phyloP scores from a whole-genome alignment of 768 basidiomycete species.

The Pisolithus microcarpus region DNA sequence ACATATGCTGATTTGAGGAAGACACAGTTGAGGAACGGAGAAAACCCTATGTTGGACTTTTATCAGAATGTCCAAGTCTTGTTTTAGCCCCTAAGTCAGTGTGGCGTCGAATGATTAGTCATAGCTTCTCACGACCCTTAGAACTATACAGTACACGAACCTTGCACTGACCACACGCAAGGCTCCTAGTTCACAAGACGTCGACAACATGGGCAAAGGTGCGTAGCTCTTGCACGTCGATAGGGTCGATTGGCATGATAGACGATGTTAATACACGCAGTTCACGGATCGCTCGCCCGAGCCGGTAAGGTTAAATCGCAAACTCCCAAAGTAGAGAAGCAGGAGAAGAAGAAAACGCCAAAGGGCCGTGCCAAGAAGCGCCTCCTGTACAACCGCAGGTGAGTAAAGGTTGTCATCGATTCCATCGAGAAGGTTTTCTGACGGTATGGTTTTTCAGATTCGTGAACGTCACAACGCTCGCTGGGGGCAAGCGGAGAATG shows the following conservation, averaged over 20 bases:
- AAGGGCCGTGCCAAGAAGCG: slow-evolving; percentile 99
- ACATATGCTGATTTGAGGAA: slow-evolving; percentile 70
- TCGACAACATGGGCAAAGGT: slow-evolving; percentile 77
- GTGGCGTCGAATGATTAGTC: slow-evolving; percentile 1
- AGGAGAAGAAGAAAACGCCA: slow-evolving; percentile 98
- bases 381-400: slow-evolving; percentile 89
- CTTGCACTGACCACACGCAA: slow-evolving; percentile 18
- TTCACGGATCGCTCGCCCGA: slow-evolving; percentile 99
- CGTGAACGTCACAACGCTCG: slow-evolving; percentile 87
- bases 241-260: not conserved
- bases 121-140: slow-evolving; percentile 31
- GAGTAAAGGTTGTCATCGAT: slow-evolving; percentile 25
- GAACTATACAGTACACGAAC: slow-evolving; percentile 38
- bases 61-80: slow-evolving; percentile 93
- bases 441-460: slow-evolving; percentile 42
- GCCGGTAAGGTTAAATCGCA: slow-evolving; percentile 99
- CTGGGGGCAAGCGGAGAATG: slow-evolving; percentile 94
- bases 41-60: slow-evolving; percentile 83
- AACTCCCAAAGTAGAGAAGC: slow-evolving; percentile 95
- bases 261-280: slow-evolving; percentile 43
- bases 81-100: too few relatives aligned
- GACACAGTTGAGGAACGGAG: slow-evolving; percentile 72
- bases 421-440: not conserved
- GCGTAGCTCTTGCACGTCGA: slow-evolving; percentile 9
- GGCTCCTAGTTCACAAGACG: slow-evolving; percentile 35